A percentile compares a stretch with the other conserved stretches of the same genome.
These are phyloP conservation scores for Diplocarpon rosae DNA, from an alignment of 2,329 filamentous ascomycete species.

Conservation along the genomic window DNA sequence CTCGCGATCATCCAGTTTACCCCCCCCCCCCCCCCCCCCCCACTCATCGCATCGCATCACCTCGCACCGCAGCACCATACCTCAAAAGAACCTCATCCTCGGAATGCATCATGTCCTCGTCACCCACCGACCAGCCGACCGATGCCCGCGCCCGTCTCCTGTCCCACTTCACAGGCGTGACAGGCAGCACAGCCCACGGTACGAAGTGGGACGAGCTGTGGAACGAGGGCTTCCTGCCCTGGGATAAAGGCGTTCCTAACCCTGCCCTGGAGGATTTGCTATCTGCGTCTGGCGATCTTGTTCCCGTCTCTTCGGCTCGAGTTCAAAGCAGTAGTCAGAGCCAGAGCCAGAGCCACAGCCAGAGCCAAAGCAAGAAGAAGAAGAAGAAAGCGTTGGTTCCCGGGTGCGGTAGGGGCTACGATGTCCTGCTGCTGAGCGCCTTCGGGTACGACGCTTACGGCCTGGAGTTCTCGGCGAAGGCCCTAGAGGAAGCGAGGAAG, in stretches of 20 bases:
- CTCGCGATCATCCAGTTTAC: too few species aligned
- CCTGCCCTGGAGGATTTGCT: constrained; percentile 44
- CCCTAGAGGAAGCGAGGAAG: constrained; percentile 10
- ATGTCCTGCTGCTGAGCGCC: constrained; percentile 63
- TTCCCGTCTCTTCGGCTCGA: constrained; percentile 18
- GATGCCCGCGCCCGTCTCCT: constrained; percentile 19
- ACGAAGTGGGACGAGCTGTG: constrained; percentile 39
- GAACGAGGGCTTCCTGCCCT: constrained; percentile 36
- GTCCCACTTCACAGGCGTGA: constrained; percentile 18
- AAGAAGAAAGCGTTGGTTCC: constrained; percentile 57
- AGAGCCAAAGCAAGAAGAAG: constrained; percentile 30
- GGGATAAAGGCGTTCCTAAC: constrained; percentile 44
- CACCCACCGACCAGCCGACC: constrained; percentile 12
- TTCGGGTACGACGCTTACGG: constrained; percentile 71
- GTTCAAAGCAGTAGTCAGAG: too few species aligned
- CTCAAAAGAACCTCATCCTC: too few species aligned
- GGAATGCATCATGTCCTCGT: neutral
- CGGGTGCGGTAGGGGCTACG: constrained; percentile 73
- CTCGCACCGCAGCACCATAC: too few species aligned
- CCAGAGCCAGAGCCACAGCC: neutral
- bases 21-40: too few species aligned
- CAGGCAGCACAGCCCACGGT: constrained; percentile 14
- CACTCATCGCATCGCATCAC: too few species aligned
- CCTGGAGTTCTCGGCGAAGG: constrained; percentile 40
- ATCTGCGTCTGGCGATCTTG: constrained; percentile 34